Base-by-base conservation (phyloP, 306 rosid species). In the Geum urbanum region DNA sequence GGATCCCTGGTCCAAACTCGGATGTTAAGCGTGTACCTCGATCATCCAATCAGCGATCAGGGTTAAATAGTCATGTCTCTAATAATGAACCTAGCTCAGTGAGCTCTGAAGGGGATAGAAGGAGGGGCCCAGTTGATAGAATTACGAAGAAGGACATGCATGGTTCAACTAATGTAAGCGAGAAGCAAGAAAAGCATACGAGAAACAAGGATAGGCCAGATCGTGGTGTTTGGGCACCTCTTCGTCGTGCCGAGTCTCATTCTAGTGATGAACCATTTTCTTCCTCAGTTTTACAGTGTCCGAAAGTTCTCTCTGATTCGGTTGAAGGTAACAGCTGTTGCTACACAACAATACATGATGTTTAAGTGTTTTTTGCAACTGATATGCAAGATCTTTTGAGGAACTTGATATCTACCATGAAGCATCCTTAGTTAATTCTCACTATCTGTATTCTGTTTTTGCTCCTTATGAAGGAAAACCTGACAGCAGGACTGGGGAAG, bases 141-240 rank as follows among this genome's bases (percentile, higher is more conserved):
- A 79, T 81, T n/a, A n/a, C 61, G 0, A 90, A 84, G 72, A 84
- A 76, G 76, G 96, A 84, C 63, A n/a, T 48, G 45, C 88, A 83
- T 84, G 86, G 86, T 72, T 50, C 65, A 74, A 72, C 78, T 78
- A 83, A 53, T 49, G 67, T 67, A 20, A 72, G 79, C 73, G 97
- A 90, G 67, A 94, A 86, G 82, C 84, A 83, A 66, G 97, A 91
- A 67, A 94, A 82, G 52, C 97, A 90, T 62, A 87, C 94, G 45
- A 86, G 95, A 83, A 87, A 88, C 76, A 92, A 87, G 85, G 98
- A 90, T 79, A 88, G 99, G 78, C 99, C 99, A 69, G 99, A 94
- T 80, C 97, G 95, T 47, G 96, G 96, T 78, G 96, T 94, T 67
- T 94, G 99, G 99, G 65, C 99, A 54, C 99, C 99, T 50, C 96